Percentiles rank a stretch among this genome's conserved stretches.
These are phyloP conservation scores for Coccomyxa sp. DNA, from an alignment of 139 green algal genomes.

Conservation along the genomic window DNA sequence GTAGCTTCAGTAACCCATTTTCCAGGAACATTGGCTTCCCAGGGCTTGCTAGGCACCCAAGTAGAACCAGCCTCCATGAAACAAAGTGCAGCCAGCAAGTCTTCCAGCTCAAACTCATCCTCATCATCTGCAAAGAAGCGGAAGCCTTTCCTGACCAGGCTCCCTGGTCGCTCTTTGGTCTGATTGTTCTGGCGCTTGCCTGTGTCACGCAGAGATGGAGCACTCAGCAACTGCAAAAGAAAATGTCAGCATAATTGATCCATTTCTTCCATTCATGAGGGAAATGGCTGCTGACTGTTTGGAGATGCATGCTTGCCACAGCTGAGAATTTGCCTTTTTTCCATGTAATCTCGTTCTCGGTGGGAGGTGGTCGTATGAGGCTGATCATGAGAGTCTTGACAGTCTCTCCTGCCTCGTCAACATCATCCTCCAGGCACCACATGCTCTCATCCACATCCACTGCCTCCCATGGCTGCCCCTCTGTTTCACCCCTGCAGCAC, in stretches of 20 bases:
- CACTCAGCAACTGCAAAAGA: neutral
- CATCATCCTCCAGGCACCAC: slow-evolving; percentile 55
- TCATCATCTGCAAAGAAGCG: slow-evolving; percentile 75
- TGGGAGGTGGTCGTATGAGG: slow-evolving; percentile 40
- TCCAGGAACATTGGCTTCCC: slow-evolving; percentile 10
- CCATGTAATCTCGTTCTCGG: slow-evolving; percentile 49
- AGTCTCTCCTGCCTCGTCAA: slow-evolving; percentile 17
- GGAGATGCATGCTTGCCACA: neutral
- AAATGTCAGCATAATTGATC: neutral
- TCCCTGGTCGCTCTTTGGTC: slow-evolving; percentile 15
- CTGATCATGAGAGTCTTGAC: slow-evolving; percentile 42
- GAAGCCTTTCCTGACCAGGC: slow-evolving; percentile 31
- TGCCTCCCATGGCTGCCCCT: slow-evolving; percentile 7
- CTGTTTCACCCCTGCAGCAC: slow-evolving; percentile 26
- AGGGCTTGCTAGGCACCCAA: slow-evolving; percentile 47
- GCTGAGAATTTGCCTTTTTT: slow-evolving; percentile 48
- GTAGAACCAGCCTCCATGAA: slow-evolving; percentile 44
- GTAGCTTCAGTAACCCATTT: neutral
- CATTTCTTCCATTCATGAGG: neutral
- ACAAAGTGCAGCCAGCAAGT: slow-evolving; percentile 49
- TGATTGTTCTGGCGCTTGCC: slow-evolving; percentile 47
- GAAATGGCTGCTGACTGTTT: neutral
- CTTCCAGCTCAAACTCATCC: slow-evolving; percentile 56
- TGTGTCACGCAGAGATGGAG: neutral
- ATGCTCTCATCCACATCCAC: slow-evolving; percentile 36